These are phyloP conservation scores for Besnoitia besnoiti DNA, from an alignment of 169 alveolate genomes.

Conservation along the genomic window DNA sequence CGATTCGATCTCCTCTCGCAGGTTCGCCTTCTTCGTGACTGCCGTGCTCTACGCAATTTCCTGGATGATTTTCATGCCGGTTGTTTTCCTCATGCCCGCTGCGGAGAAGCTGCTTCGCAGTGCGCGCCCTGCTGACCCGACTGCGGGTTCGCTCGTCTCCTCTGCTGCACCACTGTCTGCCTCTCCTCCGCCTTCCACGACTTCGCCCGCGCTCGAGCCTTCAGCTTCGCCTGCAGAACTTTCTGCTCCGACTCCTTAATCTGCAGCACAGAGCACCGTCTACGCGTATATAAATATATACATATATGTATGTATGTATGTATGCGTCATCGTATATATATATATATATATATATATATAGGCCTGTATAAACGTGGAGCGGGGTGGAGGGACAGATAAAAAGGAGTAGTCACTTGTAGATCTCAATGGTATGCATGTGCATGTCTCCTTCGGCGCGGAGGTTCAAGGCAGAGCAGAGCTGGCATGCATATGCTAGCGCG, in stretches of 20 bases:
- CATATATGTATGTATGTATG: too few species aligned
- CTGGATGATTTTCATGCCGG: constrained; percentile 58
- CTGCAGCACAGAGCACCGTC: not conserved
- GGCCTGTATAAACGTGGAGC: not conserved
- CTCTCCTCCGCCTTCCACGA: not conserved
- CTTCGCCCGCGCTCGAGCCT: not conserved
- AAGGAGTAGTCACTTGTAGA: too few species aligned
- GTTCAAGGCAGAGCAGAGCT: not conserved
- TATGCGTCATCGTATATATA: not conserved
- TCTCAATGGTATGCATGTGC: too few species aligned
- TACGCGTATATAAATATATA: not conserved
- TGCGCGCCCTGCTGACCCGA: not conserved
- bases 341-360: too few species aligned
- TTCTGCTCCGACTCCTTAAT: not conserved
- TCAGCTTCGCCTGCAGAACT: not conserved
- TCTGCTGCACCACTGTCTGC: not conserved
- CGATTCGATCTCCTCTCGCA: too few species aligned
- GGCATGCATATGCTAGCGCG: not conserved
- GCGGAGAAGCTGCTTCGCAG: constrained; percentile 4
- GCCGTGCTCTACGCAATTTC: constrained; percentile 65
- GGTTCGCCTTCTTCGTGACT: constrained; percentile 69
- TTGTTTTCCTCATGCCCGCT: constrained; percentile 58
- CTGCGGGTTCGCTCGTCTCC: not conserved
- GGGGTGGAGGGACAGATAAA: not conserved
- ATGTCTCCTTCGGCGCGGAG: not conserved